Conservation (phyloP, 1,139 yeast genomes). For the Saccharomyces hybrid region DNA sequence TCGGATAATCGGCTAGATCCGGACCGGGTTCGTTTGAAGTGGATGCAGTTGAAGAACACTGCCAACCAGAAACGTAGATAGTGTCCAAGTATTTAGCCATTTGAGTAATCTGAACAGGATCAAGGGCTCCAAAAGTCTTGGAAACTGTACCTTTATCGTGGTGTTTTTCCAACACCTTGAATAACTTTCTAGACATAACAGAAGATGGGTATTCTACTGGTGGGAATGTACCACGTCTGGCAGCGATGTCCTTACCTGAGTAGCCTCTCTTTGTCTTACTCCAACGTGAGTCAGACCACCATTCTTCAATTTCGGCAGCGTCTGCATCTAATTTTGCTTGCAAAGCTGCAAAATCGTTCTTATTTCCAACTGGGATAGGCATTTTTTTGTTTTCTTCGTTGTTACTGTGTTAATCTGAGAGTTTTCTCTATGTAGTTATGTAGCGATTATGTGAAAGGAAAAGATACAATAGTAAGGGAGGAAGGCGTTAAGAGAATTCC, state of each 20-base stretch:
- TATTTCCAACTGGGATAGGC: slow-evolving; percentile 10
- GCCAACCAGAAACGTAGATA: slow-evolving; percentile 96
- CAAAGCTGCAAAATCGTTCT: slow-evolving; percentile 17
- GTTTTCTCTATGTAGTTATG: not conserved
- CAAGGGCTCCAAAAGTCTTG: slow-evolving; percentile 92
- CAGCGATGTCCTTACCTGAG: slow-evolving; percentile 81
- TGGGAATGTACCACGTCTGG: slow-evolving; percentile 72
- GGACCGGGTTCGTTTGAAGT: slow-evolving; percentile 97
- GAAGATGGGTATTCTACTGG: slow-evolving; percentile 65
- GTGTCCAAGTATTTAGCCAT: slow-evolving; percentile 94
- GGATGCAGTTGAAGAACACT: slow-evolving; percentile 94
- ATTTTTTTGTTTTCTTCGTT: slow-evolving; percentile 7
- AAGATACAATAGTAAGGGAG: not conserved
- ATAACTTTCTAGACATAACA: slow-evolving; percentile 76
- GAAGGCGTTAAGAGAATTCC: not conserved
- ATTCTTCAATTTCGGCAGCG: slow-evolving; percentile 62
- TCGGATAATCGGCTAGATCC: slow-evolving; percentile 96
- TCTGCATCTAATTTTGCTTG: slow-evolving; percentile 39
- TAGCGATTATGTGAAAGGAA: not conserved
- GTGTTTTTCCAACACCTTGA: slow-evolving; percentile 59
- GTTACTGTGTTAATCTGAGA: not conserved
- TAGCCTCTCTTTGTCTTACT: slow-evolving; percentile 79
- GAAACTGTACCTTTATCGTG: slow-evolving; percentile 68
- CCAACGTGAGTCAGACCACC: slow-evolving; percentile 97
- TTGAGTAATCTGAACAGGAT: slow-evolving; percentile 92